Evolutionary conservation across 306 rosid species (phyloP), one percentile per base, ranked within the genome.

Genomic region (Macrotyloma uniflorum): DNA sequence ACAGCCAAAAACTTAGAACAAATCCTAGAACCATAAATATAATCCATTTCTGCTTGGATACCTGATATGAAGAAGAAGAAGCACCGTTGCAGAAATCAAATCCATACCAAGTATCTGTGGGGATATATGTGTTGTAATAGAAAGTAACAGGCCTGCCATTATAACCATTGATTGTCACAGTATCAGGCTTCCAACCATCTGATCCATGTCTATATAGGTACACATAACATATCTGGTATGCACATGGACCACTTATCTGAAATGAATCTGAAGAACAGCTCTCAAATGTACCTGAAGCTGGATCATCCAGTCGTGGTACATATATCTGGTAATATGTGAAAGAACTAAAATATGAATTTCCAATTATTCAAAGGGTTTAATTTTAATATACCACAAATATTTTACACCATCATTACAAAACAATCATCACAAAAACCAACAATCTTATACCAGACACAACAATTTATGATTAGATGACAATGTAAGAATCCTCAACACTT

Each of bases 161-260:
- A 51, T 80, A 72, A 20, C 92, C 85, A 40, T 40, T 87, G 82
- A 94, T 88, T 80, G 75, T 83, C 93, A 94, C 97, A 24, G 59
- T 88, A 10, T 78, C 86, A 14, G 97, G 98, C n/a, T 58, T 83
- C 98, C 98, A 94, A 45, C 95, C 95, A 80, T 89, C 90, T 0
- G 77, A 88, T 67, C 98, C 92, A 3, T 83, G 71, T 78, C 97
- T 82, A 82, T 90, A 94, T 15, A 90, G 86, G 74, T 92, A 90
- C 4, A 89, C 84, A 67, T 89, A 94, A 36, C 98, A 86, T 71
- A 86, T 86, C 67, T 82, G 84, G 79, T 82, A 75, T 51, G 89
- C 89, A 18, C 89, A 86, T 2, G 89, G 86, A 72, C 89, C 89
- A 42, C 16, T 38, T 75, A 86, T 79, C 82, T 79, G 86, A 79